Evolutionary conservation across 2,329 filamentous ascomycete genomes (phyloP).

Genomic region (Hypoxylon sp.): DNA sequence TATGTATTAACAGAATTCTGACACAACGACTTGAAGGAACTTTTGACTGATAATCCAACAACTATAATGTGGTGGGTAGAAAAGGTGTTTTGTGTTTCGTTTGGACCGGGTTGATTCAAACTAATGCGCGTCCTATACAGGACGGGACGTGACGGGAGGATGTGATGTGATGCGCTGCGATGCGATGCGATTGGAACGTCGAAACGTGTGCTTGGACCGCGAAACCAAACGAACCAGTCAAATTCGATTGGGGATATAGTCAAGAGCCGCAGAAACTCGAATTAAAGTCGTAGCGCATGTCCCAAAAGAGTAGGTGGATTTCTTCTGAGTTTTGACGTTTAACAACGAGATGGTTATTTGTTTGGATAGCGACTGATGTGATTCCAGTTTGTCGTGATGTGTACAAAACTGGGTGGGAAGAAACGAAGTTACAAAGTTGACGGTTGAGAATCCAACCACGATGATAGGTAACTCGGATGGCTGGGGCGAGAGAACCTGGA

Average conservation of each 20-base stretch:
- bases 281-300: constrained; percentile 27
- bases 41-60: constrained; percentile 2
- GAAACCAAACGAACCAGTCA: constrained; percentile 30
- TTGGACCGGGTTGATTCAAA: constrained; percentile 18
- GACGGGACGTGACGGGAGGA: constrained; percentile 16
- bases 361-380: constrained; percentile 7
- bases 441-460: constrained; percentile 1
- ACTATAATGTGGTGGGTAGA: constrained; percentile 9
- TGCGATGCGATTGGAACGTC: constrained; percentile 38
- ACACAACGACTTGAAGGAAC: neutral
- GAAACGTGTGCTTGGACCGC: constrained; percentile 45
- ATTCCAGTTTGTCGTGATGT: constrained; percentile 3
- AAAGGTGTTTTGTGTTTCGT: constrained; percentile 20
- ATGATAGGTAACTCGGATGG: constrained; percentile 29
- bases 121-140: constrained; percentile 21
- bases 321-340: neutral
- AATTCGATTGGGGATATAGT: constrained; percentile 9
- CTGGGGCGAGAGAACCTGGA: constrained; percentile 27
- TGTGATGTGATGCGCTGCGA: constrained; percentile 31
- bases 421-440: constrained; percentile 11
- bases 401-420: constrained; percentile 11
- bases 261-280: constrained; percentile 15
- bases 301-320: constrained; percentile 29
- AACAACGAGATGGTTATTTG: neutral
- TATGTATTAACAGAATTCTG: constrained; percentile 10